A percentile compares a stretch with the other conserved stretches of the same genome.
Conservation (phyloP, 139 green algal genomes). For the Tetratostichococcus sp. region DNA sequence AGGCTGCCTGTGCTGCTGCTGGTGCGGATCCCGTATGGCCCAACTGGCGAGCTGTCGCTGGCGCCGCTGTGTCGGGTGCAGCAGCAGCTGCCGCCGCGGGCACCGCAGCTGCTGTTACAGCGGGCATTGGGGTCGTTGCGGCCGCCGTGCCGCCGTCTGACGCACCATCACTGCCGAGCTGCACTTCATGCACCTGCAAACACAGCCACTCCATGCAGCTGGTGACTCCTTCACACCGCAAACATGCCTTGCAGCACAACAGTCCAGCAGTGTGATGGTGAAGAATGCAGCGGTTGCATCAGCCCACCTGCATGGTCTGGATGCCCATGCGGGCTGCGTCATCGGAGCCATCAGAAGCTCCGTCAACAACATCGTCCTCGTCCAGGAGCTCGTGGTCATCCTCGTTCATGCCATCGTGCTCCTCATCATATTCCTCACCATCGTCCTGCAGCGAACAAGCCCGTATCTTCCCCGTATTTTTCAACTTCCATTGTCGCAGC, state of each 20-base stretch:
- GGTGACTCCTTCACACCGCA: too few relatives aligned
- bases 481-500: too few relatives aligned
- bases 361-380: conserved; percentile 46
- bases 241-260: background rate
- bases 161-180: conserved; percentile 40
- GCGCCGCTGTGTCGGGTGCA: too few relatives aligned
- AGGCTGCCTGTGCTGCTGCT: background rate
- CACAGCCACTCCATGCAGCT: conserved; percentile 22
- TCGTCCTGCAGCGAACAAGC: conserved; percentile 6
- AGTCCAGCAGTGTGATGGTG: background rate
- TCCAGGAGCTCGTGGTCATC: conserved; percentile 38
- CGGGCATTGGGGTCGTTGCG: background rate
- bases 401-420: conserved; percentile 43
- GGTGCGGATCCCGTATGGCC: too few relatives aligned
- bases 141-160: background rate
- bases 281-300: too few relatives aligned
- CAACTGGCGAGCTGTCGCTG: too few relatives aligned
- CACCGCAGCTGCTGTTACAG: conserved; percentile 8
- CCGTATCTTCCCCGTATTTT: too few relatives aligned
- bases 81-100: conserved; percentile 7
- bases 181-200: conserved; percentile 71
- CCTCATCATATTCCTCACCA: conserved; percentile 12
- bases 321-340: conserved; percentile 34
- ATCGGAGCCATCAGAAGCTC: conserved; percentile 36
- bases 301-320: conserved; percentile 16